Percentiles rank a stretch among this genome's conserved stretches.
phyloP scores from a whole-genome alignment of 805 yeast species.

The Metschnikowia kunwiensis region DNA sequence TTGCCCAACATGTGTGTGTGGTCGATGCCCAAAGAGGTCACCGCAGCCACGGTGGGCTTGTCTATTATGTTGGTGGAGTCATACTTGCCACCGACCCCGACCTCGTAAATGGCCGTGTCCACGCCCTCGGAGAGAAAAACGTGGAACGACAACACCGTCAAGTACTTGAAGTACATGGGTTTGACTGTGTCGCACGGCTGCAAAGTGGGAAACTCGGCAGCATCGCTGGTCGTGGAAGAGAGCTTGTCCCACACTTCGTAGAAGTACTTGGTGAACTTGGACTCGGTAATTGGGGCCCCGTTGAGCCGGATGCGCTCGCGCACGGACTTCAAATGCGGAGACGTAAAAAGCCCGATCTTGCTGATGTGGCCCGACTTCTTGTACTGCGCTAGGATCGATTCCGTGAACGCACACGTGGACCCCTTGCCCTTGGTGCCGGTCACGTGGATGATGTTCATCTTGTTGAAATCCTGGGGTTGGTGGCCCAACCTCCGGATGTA shows the following conservation, averaged over 20 bases:
- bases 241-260: constrained; percentile 92
- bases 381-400: constrained; percentile 73
- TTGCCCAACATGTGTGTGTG: constrained; percentile 84
- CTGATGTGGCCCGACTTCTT: constrained; percentile 32
- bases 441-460: constrained; percentile 78
- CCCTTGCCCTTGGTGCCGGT: constrained; percentile 99
- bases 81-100: constrained; percentile 96
- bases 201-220: constrained; percentile 54
- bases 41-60: constrained; percentile 80
- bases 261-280: constrained; percentile 79
- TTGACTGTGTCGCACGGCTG: constrained; percentile 69
- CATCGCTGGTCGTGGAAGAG: constrained; percentile 54
- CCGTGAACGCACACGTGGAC: constrained; percentile 92
- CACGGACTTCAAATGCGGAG: constrained; percentile 92
- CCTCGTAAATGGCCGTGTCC: constrained; percentile 94
- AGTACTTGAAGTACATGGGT: constrained; percentile 90
- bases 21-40: constrained; percentile 85
- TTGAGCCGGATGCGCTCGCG: constrained; percentile 87
- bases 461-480: constrained; percentile 61
- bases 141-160: constrained; percentile 88
- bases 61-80: constrained; percentile 92
- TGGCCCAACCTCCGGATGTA: constrained; percentile 40
- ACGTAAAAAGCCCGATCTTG: constrained; percentile 89
- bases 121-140: constrained; percentile 84
- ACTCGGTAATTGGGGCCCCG: constrained; percentile 78